Percentiles rank a stretch among this genome's conserved stretches.
Evolutionary conservation across 371 early-diverging fungal species (phyloP).

Genomic region (Mucor irregularis): DNA sequence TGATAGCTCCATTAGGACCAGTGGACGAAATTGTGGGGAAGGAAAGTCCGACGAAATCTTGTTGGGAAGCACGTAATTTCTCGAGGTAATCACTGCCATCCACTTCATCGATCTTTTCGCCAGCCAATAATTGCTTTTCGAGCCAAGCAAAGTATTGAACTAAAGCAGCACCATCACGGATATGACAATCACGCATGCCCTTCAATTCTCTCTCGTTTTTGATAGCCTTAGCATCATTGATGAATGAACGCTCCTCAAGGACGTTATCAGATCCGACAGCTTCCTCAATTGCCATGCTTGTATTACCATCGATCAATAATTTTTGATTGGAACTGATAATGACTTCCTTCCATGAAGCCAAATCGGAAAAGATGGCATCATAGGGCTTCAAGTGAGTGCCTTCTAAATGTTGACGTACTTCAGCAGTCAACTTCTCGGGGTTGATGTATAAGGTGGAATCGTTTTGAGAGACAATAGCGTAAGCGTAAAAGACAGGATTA

Average conservation of each 20-base stretch:
- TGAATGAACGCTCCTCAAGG: slow-evolving; percentile 64
- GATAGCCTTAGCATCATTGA: slow-evolving; percentile 83
- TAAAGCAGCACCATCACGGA: slow-evolving; percentile 94
- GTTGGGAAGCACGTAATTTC: slow-evolving; percentile 64
- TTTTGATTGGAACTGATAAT: slow-evolving; percentile 28
- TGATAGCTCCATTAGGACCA: slow-evolving; percentile 95
- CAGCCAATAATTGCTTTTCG: slow-evolving; percentile 77
- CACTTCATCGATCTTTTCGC: slow-evolving; percentile 67
- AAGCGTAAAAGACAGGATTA: slow-evolving; percentile 98
- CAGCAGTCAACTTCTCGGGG: slow-evolving; percentile 64
- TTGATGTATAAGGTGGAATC: slow-evolving; percentile 81
- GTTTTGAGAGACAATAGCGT: slow-evolving; percentile 75
- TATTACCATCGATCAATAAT: slow-evolving; percentile 57
- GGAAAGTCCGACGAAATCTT: slow-evolving; percentile 80
- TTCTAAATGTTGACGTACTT: slow-evolving; percentile 66
- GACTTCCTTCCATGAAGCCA: slow-evolving; percentile 26
- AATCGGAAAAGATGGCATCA: slow-evolving; percentile 76
- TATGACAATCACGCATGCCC: slow-evolving; percentile 94
- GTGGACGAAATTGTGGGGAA: slow-evolving; percentile 96
- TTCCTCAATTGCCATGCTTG: slow-evolving; percentile 71
- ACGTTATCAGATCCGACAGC: slow-evolving; percentile 58
- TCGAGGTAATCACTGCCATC: slow-evolving; percentile 82
- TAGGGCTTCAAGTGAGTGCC: slow-evolving; percentile 75
- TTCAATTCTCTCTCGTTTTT: slow-evolving; percentile 92
- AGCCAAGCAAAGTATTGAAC: slow-evolving; percentile 94